Percentiles rank a stretch among this genome's conserved stretches.
phyloP scores from a whole-genome alignment of 2,329 filamentous ascomycete genomes.

The Sphaerostilbella broomeana region DNA sequence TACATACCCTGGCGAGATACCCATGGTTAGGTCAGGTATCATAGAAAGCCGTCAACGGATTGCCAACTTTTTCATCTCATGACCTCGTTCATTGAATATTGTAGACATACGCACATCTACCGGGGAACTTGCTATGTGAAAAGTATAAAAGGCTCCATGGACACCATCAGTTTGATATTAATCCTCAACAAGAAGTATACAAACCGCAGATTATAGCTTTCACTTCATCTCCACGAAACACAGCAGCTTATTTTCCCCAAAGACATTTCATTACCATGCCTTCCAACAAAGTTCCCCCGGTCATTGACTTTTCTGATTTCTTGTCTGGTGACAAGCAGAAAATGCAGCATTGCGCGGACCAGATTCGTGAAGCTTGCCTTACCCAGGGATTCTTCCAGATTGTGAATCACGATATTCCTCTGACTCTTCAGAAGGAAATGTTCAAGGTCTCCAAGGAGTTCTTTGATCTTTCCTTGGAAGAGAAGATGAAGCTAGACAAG shows the following conservation, averaged over 20 bases:
- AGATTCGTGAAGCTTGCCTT: constrained; percentile 35
- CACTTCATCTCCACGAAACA: no score
- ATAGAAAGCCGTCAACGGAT: no score
- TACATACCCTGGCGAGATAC: no score
- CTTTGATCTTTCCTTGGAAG: constrained; percentile 41
- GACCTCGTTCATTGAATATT: no score
- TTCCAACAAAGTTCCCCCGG: constrained; percentile 5
- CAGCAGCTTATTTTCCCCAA: background rate
- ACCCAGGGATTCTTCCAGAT: constrained; percentile 50
- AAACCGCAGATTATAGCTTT: no score
- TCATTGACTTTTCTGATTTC: constrained; percentile 9
- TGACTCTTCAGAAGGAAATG: constrained; percentile 32
- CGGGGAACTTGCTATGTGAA: no score
- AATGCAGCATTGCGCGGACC: background rate
- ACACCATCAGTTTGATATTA: no score
- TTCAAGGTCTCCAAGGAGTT: constrained; percentile 38
- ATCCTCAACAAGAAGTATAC: no score
- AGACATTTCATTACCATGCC: background rate
- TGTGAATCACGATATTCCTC: constrained; percentile 38
- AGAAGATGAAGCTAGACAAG: constrained; percentile 37
- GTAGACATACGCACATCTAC: no score
- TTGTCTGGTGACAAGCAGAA: constrained; percentile 3
- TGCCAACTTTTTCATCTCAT: no score
- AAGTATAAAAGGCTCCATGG: no score
- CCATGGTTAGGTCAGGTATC: no score